Evolutionary conservation across 2,329 filamentous ascomycete genomes (phyloP), one percentile per base, ranked within the genome.

Genomic region (Aspergillus quadrilineatus): DNA sequence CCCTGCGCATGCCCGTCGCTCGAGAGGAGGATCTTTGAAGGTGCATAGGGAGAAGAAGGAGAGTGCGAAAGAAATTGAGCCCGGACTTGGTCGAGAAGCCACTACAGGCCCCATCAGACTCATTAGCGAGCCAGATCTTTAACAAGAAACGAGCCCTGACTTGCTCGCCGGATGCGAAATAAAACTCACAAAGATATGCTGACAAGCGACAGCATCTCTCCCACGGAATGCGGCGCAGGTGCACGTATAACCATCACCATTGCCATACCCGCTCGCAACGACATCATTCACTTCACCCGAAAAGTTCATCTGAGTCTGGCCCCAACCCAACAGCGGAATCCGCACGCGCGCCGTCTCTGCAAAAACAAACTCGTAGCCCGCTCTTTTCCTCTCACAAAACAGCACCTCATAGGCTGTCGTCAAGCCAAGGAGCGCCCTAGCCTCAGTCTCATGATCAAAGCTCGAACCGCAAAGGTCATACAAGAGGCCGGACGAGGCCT

Each of bases 141-240:
- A 22, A 22, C 22, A 28, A 14, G 14, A n/a, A 47, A 14, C 29
- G 34, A 34, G 8, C 30, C 44, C 2, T 22, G 44, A 22, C 15
- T 36, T 4, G 30, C 6, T 22, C 12, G 44, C 36, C 22, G 2
- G 34, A 37, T n/a, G 26, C 32, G 5, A 28, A 22, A 22, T 17
- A n/a, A 22, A 28, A 69, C 74, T 71, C 59, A 76, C 74, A 62
- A 74, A 76, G 41, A 77, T 74, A 64, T 77, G 74, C 46, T 73
- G 72, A 53, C 74, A 77, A 12, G 74, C 73, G 48, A 67, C 65
- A 29, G 66, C 62, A 4, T 67, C 61, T 15, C 58, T 65, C 47
- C 62, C 59, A 30, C 62, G 56, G 51, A 73, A 77, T 34, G 68
- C 67, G n/a, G 59, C 60, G 47, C 74, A 77, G 36, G 70, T 73